Evolutionary conservation across 1,139 yeast species (phyloP).

Genomic region (Kurtzmaniella quercitrusa): DNA sequence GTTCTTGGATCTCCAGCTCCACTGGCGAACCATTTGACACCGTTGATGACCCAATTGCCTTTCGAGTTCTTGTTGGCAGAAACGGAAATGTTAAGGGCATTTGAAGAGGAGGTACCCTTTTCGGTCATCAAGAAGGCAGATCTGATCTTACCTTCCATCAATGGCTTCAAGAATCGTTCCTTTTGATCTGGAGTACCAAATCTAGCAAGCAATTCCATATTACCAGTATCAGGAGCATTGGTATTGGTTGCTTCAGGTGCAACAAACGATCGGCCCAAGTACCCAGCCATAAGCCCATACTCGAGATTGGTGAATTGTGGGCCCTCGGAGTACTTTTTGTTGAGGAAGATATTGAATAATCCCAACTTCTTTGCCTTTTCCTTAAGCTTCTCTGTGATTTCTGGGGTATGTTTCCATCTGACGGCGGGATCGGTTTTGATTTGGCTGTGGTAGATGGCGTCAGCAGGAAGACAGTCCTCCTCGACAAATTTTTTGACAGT

Average conservation of each 20-base stretch:
- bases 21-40: slow-evolving; percentile 73
- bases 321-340: slow-evolving; percentile 54
- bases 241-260: slow-evolving; percentile 67
- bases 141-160: slow-evolving; percentile 55
- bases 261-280: slow-evolving; percentile 52
- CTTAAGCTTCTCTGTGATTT: slow-evolving; percentile 50
- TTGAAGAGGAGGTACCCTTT: slow-evolving; percentile 60
- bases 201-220: slow-evolving; percentile 64
- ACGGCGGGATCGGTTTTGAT: slow-evolving; percentile 33
- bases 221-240: slow-evolving; percentile 72
- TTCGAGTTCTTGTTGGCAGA: slow-evolving; percentile 38
- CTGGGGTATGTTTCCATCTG: slow-evolving; percentile 52
- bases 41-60: slow-evolving; percentile 57
- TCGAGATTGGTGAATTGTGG: slow-evolving; percentile 65
- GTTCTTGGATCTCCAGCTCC: slow-evolving; percentile 74
- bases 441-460: slow-evolving; percentile 38
- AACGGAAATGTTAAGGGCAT: slow-evolving; percentile 60
- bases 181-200: slow-evolving; percentile 55
- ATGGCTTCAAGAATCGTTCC: slow-evolving; percentile 50
- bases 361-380: slow-evolving; percentile 52
- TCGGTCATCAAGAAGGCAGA: slow-evolving; percentile 75
- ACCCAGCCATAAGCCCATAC: slow-evolving; percentile 68
- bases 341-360: slow-evolving; percentile 63
- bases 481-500: slow-evolving; percentile 52
- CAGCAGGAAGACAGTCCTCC: slow-evolving; percentile 59